A percentile compares a stretch with the other conserved stretches of the same genome.
These are phyloP conservation scores for Tirmania nivea DNA, from an alignment of 495 filamentous ascomycete genomes.

Conservation along the genomic window DNA sequence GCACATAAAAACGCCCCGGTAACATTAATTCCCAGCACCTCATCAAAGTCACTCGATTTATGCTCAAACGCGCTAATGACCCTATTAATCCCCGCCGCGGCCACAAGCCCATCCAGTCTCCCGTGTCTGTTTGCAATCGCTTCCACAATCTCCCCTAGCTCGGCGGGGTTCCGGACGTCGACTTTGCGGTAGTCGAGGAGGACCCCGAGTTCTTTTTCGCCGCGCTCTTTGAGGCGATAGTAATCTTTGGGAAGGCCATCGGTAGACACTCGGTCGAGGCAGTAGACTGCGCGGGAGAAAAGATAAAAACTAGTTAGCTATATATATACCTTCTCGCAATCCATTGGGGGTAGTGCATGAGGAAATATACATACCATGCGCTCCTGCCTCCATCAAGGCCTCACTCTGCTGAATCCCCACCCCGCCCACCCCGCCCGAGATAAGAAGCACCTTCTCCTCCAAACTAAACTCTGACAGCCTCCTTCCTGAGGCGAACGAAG, in stretches of 20 bases:
- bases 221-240: conserved; percentile 31
- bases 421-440: conserved; percentile 41
- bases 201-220: conserved; percentile 29
- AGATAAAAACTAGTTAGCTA: not conserved
- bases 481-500: not conserved
- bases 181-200: conserved; percentile 38
- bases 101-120: conserved; percentile 51
- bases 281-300: conserved; percentile 30
- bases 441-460: conserved; percentile 33
- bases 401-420: conserved; percentile 45
- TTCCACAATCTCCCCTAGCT: conserved; percentile 32
- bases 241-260: conserved; percentile 26
- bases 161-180: conserved; percentile 38
- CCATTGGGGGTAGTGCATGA: not conserved
- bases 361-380: conserved; percentile 27
- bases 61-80: conserved; percentile 50
- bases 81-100: conserved; percentile 54
- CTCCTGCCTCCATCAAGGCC: conserved; percentile 48
- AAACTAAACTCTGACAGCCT: conserved; percentile 30
- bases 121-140: conserved; percentile 31
- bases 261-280: conserved; percentile 33
- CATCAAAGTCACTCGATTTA: conserved; percentile 39
- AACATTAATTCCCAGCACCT: conserved; percentile 56
- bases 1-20: conserved; percentile 59
- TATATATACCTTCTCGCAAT: too few relatives aligned